Base-by-base conservation (phyloP, 2,329 filamentous ascomycete species). In the Sclerotinia trifoliorum region DNA sequence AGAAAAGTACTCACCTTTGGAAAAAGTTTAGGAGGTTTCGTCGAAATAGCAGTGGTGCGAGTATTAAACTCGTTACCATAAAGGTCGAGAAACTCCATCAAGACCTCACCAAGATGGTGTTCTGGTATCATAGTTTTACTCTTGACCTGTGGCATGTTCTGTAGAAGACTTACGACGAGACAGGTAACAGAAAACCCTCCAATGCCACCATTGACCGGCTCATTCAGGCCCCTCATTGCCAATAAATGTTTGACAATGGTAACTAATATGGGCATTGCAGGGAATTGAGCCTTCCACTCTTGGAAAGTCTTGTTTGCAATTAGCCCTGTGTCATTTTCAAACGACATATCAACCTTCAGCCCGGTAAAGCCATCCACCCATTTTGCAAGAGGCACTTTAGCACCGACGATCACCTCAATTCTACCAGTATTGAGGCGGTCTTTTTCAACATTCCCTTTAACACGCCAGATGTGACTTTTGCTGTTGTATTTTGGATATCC, bases 111-210 rank as follows among this genome's bases (percentile, higher is more conserved):
- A 1, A 96, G 85, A 73, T 96, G 88, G 61, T 89, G 84, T 49
- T 88, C 83, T 1, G 85, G 82, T 5, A 84, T 77, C 75, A 90
- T 81, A 68, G 82, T 85, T 35, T 84, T 80, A 70, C 85, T 87
- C 73, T 91, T 87, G 1, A 89, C 82, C 70, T 89, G 85, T 13
- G 93, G 92, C 82, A 93, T 87, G 72, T 92, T 83, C 77, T 97
- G 91, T 58, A 98, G 81, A 79, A 97, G 88, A 81, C 91, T 95
- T 69, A 95, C 92, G 7, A 97, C 92, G 71, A 99, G 83, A 81
- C 95, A 99, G 67, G 94, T 97, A 71, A 96, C 90, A 1, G 93
- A 92, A 77, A 97, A 98, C 3, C 95, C 95, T 66, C 95, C 95
- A 65, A 99, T 88, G 3, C 95, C 95, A 67, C 95, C 95, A 70